Conservation (phyloP, 2,329 filamentous ascomycete species). For the Chaetomiaceae sp. region DNA sequence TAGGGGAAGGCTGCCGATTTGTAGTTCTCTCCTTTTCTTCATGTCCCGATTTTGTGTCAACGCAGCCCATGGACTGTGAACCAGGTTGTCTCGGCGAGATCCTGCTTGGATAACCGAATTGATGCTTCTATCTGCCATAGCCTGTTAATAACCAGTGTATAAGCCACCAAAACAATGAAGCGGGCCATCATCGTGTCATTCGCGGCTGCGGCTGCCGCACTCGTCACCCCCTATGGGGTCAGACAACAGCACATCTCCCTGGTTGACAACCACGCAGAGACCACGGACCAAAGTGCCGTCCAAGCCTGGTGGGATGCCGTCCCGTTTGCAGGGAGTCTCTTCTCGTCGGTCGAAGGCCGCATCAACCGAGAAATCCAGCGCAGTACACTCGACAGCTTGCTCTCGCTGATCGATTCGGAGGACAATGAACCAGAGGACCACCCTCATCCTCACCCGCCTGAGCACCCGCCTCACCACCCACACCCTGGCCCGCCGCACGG, state of each 20-base stretch:
- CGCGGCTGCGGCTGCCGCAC: slow-evolving; percentile 17
- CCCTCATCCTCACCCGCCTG: background rate
- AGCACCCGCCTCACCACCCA: background rate
- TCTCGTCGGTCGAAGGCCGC: slow-evolving; percentile 13
- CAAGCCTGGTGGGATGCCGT: slow-evolving; percentile 19
- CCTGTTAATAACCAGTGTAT: background rate
- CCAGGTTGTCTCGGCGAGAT: no score
- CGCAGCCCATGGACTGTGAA: no score
- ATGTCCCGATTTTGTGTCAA: no score
- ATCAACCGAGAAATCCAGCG: slow-evolving; percentile 9
- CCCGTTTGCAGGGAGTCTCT: background rate
- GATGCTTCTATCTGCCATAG: no score
- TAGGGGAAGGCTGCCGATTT: no score
- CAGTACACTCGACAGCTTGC: background rate
- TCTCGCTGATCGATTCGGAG: background rate
- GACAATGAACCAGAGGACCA: slow-evolving; percentile 6
- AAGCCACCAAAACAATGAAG: slow-evolving; percentile 12
- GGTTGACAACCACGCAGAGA: background rate
- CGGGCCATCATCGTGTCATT: slow-evolving; percentile 6
- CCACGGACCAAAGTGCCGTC: background rate
- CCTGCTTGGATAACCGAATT: background rate
- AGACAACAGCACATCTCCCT: slow-evolving; percentile 9
- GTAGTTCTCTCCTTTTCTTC: no score
- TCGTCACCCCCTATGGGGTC: slow-evolving; percentile 6
- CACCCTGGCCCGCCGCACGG: slow-evolving; percentile 15